A percentile compares a stretch with the other conserved stretches of the same genome.
Evolutionary conservation across 176 grass and related monocot species (phyloP).

Genomic region (Oropetium thomaeum): DNA sequence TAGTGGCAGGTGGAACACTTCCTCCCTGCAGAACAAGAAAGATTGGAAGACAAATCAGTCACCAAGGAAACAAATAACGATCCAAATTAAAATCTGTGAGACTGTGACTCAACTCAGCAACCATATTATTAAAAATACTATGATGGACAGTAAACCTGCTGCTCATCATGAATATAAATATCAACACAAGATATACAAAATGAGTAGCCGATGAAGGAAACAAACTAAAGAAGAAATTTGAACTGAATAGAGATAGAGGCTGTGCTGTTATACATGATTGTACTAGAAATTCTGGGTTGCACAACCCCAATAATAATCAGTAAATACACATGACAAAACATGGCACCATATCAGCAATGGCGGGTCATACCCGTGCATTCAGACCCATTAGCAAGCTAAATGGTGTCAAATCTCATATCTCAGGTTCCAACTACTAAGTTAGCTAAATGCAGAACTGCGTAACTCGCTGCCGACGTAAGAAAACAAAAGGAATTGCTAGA

Average conservation of each 20-base stretch:
- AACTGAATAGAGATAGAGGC: neutral
- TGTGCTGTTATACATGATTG: neutral
- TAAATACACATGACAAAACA: constrained; percentile 5
- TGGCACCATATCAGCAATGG: neutral
- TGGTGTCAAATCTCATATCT: constrained; percentile 1
- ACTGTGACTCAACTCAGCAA: neutral
- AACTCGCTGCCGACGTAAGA: neutral
- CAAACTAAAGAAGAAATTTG: neutral
- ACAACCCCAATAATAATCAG: neutral
- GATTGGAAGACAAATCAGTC: constrained; percentile 15
- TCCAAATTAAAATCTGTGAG: neutral
- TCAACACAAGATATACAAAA: constrained; percentile 16
- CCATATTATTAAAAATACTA: neutral
- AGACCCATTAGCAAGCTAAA: neutral
- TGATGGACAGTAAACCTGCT: neutral
- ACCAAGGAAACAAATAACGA: neutral
- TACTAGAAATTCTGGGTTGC: neutral
- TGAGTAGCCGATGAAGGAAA: neutral
- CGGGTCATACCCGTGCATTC: neutral
- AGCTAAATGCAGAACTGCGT: neutral
- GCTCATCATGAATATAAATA: neutral
- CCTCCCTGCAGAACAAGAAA: constrained; percentile 39
- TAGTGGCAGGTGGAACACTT: constrained; percentile 72
- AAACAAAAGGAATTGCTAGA: neutral
- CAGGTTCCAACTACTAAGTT: neutral